Percentiles rank a stretch among this genome's conserved stretches.
Evolutionary conservation across 129 eudicot species (phyloP).

Genomic region (Lactuca saligna): DNA sequence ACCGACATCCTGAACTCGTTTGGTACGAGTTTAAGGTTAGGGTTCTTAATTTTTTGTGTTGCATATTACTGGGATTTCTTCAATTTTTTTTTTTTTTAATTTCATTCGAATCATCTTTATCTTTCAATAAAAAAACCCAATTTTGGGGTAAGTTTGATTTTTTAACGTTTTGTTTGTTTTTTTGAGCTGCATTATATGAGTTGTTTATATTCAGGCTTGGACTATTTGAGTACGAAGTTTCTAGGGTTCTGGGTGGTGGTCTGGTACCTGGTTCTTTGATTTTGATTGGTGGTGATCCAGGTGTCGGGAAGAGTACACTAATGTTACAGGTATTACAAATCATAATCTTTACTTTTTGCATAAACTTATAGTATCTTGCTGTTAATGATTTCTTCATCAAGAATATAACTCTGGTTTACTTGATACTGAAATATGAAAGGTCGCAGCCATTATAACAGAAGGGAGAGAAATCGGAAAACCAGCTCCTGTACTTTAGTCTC

Average conservation of each 20-base stretch:
- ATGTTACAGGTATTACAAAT: constrained; percentile 62
- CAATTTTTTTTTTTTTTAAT: too few relatives aligned
- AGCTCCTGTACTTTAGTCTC: constrained; percentile 88
- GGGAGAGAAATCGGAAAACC: constrained; percentile 47
- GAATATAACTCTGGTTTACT: neutral
- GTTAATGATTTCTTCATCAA: constrained; percentile 16
- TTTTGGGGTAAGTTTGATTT: too few relatives aligned
- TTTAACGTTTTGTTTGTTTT: too few relatives aligned
- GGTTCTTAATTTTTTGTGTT: too few relatives aligned
- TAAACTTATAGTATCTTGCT: neutral
- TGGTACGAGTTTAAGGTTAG: too few relatives aligned
- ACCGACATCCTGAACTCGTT: too few relatives aligned
- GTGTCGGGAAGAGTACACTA: constrained; percentile 95
- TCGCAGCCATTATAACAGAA: constrained; percentile 87
- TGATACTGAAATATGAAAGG: constrained; percentile 39
- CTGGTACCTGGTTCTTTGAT: constrained; percentile 79
- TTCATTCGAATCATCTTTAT: too few relatives aligned
- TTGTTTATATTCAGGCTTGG: constrained; percentile 45
- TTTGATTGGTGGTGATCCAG: constrained; percentile 87
- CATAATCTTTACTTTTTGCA: neutral
- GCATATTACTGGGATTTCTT: too few relatives aligned
- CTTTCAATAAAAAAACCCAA: too few relatives aligned
- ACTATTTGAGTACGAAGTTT: constrained; percentile 60
- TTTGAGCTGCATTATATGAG: neutral
- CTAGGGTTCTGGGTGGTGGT: constrained; percentile 79